Conservation (phyloP, 148 eudicot species). For the Drosera capensis region DNA sequence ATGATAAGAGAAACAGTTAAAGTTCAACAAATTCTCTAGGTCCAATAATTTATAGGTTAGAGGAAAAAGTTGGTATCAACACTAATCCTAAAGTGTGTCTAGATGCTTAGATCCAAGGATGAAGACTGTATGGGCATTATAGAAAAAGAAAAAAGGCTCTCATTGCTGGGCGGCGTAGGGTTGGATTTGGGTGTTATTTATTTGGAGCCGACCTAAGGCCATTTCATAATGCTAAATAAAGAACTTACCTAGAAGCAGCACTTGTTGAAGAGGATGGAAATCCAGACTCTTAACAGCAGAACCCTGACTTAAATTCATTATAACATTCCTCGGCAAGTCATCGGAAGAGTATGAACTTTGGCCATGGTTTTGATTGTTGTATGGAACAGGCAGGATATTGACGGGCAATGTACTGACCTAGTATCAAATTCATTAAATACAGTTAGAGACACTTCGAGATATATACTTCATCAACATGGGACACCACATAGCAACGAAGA, state of each 20-base stretch:
- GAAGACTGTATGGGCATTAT: not conserved
- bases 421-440: constrained; percentile 7
- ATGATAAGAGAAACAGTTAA: too few species aligned
- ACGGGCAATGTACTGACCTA: constrained; percentile 58
- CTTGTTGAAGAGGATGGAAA: constrained; percentile 75
- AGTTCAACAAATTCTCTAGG: too few species aligned
- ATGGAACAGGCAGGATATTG: constrained; percentile 61
- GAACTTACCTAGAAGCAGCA: constrained; percentile 69
- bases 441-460: constrained; percentile 2
- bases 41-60: too few species aligned
- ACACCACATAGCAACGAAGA: too few species aligned
- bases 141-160: not conserved
- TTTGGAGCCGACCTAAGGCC: too few species aligned
- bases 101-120: constrained; percentile 4
- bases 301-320: constrained; percentile 66
- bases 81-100: too few species aligned
- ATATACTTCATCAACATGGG: too few species aligned
- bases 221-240: too few species aligned
- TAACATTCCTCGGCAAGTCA: constrained; percentile 68
- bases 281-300: constrained; percentile 86
- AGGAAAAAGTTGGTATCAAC: too few species aligned
- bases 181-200: too few species aligned
- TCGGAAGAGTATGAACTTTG: constrained; percentile 61
- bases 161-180: too few species aligned
- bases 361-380: constrained; percentile 49